Evolutionary conservation across 805 yeast genomes (phyloP).

Genomic region (Nematodospora valgi): DNA sequence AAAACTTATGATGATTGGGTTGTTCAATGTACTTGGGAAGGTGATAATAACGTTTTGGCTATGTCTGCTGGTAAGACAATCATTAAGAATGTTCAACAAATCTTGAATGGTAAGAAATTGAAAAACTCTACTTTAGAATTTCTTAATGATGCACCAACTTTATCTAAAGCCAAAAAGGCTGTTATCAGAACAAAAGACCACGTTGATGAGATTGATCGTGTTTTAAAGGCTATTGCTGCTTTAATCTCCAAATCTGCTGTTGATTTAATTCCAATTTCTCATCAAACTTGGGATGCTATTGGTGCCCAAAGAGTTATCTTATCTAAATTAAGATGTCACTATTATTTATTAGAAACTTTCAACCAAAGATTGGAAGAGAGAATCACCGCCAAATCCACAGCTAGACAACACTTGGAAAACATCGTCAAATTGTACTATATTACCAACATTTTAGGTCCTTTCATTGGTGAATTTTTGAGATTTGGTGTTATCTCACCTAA

Average conservation of each 20-base stretch:
- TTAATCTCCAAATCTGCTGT: constrained; percentile 41
- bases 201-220: constrained; percentile 25
- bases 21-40: constrained; percentile 99
- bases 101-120: constrained; percentile 42
- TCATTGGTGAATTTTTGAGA: constrained; percentile 69
- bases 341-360: constrained; percentile 43
- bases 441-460: constrained; percentile 60
- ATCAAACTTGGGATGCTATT: constrained; percentile 42
- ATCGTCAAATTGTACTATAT: constrained; percentile 57
- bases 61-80: constrained; percentile 81
- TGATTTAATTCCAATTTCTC: constrained; percentile 33
- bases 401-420: constrained; percentile 48
- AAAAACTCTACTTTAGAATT: constrained; percentile 31
- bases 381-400: constrained; percentile 28
- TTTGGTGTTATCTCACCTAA: constrained; percentile 52
- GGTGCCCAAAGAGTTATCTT: constrained; percentile 44
- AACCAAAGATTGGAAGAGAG: constrained; percentile 32
- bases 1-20: constrained; percentile 90
- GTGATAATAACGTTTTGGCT: constrained; percentile 86
- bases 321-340: constrained; percentile 50
- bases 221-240: constrained; percentile 38
- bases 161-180: constrained; percentile 21
- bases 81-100: constrained; percentile 44
- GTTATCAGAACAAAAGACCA: constrained; percentile 26
- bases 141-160: constrained; percentile 14